Percentiles rank a stretch among this genome's conserved stretches.
These are phyloP conservation scores for Lepidium didymum DNA, from an alignment of 345 rosid genomes.

Conservation along the genomic window DNA sequence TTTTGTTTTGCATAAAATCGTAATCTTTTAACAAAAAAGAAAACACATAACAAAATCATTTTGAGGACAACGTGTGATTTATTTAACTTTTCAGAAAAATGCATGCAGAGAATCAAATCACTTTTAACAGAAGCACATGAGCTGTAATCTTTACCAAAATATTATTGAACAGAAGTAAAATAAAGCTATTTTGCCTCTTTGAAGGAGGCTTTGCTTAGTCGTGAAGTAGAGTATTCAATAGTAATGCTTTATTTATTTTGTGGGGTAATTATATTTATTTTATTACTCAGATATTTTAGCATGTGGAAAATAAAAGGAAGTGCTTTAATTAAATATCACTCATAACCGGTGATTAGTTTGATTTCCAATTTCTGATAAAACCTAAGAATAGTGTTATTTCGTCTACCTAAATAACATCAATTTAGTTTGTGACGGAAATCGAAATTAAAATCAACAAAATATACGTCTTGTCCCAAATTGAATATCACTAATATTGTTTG, in stretches of 20 bases:
- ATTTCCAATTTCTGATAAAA: too few species aligned
- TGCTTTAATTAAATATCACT: background rate
- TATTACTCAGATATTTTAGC: background rate
- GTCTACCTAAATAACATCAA: too few species aligned
- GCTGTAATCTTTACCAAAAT: constrained; percentile 17
- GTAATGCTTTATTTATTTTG: background rate
- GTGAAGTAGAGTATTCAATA: constrained; percentile 11
- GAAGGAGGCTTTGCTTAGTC: constrained; percentile 28
- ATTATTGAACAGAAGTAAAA: constrained; percentile 19
- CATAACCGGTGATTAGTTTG: too few species aligned
- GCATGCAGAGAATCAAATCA: constrained; percentile 22
- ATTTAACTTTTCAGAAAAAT: constrained; percentile 1
- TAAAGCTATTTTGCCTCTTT: constrained; percentile 12
- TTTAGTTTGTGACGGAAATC: too few species aligned
- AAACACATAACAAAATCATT: background rate
- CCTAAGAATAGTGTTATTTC: too few species aligned
- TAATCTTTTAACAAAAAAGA: too few species aligned
- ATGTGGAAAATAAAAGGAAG: background rate
- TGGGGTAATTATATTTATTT: background rate
- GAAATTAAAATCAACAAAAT: too few species aligned
- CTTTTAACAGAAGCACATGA: constrained; percentile 29
- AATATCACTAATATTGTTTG: background rate
- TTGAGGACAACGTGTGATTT: constrained; percentile 3
- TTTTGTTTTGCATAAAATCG: too few species aligned
- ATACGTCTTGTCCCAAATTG: too few species aligned